Evolutionary conservation across 768 basidiomycete genomes (phyloP), one percentile per base, ranked within the genome.

Genomic region (Tubosaeta sp.): DNA sequence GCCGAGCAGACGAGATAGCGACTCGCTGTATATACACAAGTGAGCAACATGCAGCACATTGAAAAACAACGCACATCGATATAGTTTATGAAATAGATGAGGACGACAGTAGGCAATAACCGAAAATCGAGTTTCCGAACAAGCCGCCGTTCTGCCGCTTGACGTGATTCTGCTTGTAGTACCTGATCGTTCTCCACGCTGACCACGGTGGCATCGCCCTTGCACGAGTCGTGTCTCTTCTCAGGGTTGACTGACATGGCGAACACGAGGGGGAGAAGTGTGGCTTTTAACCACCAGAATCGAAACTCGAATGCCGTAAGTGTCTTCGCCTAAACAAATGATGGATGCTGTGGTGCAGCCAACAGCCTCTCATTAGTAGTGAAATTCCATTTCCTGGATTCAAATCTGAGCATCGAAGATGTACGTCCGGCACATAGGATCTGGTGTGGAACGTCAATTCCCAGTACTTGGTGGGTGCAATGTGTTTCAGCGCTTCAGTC

Each of bases 41-140:
- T 49, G 32, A 56, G 14, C 9, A 16, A 39, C 22, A 9, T 26
- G 19, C 19, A 16, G 10, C 25, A 39, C 43, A 6, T 45, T 2
- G 26, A 32, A 1, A 58, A 62, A 53, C 52, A 1, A 60, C 67
- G 55, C 53, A 85, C 84, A 63, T 85, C 83, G 53, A 86, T 83
- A 57, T 82, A 84, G 57, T 85, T 86, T 80, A 85, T 78, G 53
- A 86, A 75, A 57, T 70, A 84, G 32, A 85, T 81, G 48, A 83
- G 48, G 17, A 82, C 69, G 35, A 86, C 76, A 1, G 79, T 79
- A 0, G 81, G 81, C 43, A 87, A 60, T 4, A 86, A 65, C 33
- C 83, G 72, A 54, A 58, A 64, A 56, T 85, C 85, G 43, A 87
- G 72, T 54, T 77, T 81, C 37, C 79, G 71, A 14, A 83, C 74